Base-by-base conservation (phyloP, 441 rosid species). In the Viola pubescens region DNA sequence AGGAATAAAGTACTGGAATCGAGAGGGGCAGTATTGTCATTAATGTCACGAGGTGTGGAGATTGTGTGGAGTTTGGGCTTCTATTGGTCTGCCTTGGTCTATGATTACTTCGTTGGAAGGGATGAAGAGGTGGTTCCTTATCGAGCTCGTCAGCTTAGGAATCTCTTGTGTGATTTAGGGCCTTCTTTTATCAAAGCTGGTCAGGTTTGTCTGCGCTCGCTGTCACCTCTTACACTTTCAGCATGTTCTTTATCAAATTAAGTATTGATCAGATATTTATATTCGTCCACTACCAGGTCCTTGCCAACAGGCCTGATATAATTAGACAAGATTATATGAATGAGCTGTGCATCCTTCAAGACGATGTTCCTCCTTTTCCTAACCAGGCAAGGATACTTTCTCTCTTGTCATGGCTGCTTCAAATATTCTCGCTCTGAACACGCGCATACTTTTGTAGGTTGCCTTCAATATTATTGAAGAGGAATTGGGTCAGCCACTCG, bases 151-250 rank as follows among this genome's bases (percentile, higher is more conserved):
- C 98, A 91, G 80, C 95, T 91, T 56, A 82, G 98, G 68, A 87
- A 87, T 75, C 83, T 91, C 19, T 65, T 91, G 82, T 88, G 98
- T 60, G 78, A 91, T 79, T 78, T 91, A 68, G 98, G 98, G 56
- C 89, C 96, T 70, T 91, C 96, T 7, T 88, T 88, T 71, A 88
- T 91, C 74, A 91, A 91, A 81, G 98, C 91, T 13, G 98, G 96
- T 11, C 96, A 88, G 89, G 95, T 87, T 74, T 59, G 72, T 72
- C 44, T 26, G 34, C 34, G 34, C 34, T 26, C 34, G 34, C 34
- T 26, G 34, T 26, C 3, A 26, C 34, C 34, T 2, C 34, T 26
- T 26, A 26, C 34, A 26, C 34, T 26, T 26, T 26, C 1, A 26
- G 34, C 3, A 11, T 46, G 11, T 10, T 46, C 5, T 46, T 46